A percentile compares a stretch with the other conserved stretches of the same genome.
Conservation (phyloP, 768 basidiomycete genomes). For the Amanita molliuscula region DNA sequence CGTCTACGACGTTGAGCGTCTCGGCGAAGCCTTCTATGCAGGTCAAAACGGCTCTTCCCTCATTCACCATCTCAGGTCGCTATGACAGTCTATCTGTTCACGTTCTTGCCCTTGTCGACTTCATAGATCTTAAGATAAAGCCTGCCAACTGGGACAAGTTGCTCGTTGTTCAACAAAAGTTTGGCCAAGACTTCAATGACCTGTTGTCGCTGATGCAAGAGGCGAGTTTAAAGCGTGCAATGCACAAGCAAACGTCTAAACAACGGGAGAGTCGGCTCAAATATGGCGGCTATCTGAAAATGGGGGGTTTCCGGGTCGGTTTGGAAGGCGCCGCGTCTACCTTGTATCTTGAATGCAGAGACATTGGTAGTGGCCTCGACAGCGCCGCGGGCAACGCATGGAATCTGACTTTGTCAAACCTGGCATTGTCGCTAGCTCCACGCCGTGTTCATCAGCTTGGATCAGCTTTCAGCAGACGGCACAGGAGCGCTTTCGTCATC, state of each 20-base stretch:
- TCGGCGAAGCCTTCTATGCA: constrained; percentile 32
- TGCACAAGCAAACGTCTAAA: constrained; percentile 13
- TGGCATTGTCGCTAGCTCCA: constrained; percentile 79
- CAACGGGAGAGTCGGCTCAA: constrained; percentile 14
- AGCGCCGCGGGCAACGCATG: constrained; percentile 41
- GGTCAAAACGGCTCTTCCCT: constrained; percentile 57
- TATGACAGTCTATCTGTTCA: constrained; percentile 41
- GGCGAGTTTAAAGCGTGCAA: constrained; percentile 27
- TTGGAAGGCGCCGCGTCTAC: constrained; percentile 66
- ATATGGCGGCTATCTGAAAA: constrained; percentile 47
- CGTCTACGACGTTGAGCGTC: constrained; percentile 37
- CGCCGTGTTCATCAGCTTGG: constrained; percentile 24
- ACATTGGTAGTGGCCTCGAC: constrained; percentile 54
- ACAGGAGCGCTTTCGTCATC: constrained; percentile 73
- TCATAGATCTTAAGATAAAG: constrained; percentile 64
- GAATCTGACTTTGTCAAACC: constrained; percentile 61
- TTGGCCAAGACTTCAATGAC: constrained; percentile 83
- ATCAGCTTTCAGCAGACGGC: constrained; percentile 43
- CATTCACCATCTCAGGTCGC: constrained; percentile 50
- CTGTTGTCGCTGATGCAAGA: constrained; percentile 57
- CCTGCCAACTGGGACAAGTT: constrained; percentile 79
- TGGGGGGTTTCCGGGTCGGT: constrained; percentile 75
- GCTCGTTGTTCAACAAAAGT: constrained; percentile 78
- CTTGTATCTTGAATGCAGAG: constrained; percentile 65
- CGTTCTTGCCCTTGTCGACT: constrained; percentile 51